Conservation (phyloP, 2,329 filamentous ascomycete genomes). For the Diplodia corticola region DNA sequence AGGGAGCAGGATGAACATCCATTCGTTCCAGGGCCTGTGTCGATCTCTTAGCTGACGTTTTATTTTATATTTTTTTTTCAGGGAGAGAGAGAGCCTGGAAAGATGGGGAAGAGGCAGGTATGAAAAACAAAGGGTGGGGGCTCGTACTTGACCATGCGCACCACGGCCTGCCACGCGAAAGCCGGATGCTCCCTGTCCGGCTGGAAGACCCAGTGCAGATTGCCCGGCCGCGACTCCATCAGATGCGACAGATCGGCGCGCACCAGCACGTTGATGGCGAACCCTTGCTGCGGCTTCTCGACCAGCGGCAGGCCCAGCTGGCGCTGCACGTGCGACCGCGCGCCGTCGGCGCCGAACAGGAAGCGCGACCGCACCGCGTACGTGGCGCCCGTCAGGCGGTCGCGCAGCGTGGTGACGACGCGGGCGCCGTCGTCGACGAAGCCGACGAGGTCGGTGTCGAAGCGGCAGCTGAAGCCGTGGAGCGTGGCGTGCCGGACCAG, state of each 20-base stretch:
- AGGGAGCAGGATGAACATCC: constrained; percentile 46
- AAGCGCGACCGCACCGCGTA: constrained; percentile 56
- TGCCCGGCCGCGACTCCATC: constrained; percentile 54
- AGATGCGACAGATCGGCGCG: constrained; percentile 54
- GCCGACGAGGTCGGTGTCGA: constrained; percentile 40
- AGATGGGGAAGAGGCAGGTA: too few relatives aligned
- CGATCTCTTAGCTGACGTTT: neutral
- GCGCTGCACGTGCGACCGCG: constrained; percentile 47
- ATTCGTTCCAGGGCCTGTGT: constrained; percentile 59
- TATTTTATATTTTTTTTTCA: neutral
- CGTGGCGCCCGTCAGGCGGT: constrained; percentile 37
- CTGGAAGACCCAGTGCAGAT: constrained; percentile 62
- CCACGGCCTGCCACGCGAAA: constrained; percentile 53
- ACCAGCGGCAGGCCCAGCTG: constrained; percentile 51
- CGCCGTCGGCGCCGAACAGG: constrained; percentile 61
- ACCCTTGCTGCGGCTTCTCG: constrained; percentile 48
- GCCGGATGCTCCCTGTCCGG: constrained; percentile 54
- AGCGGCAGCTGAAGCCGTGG: constrained; percentile 44
- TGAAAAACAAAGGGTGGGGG: too few relatives aligned
- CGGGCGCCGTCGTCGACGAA: constrained; percentile 32
- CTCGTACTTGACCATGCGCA: constrained; percentile 59
- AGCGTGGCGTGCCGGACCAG: constrained; percentile 40
- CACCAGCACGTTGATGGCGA: constrained; percentile 53
- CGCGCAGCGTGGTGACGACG: constrained; percentile 40
- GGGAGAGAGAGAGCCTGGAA: neutral